Base-by-base conservation (phyloP, 116 monocot species). In the Zostera marina region DNA sequence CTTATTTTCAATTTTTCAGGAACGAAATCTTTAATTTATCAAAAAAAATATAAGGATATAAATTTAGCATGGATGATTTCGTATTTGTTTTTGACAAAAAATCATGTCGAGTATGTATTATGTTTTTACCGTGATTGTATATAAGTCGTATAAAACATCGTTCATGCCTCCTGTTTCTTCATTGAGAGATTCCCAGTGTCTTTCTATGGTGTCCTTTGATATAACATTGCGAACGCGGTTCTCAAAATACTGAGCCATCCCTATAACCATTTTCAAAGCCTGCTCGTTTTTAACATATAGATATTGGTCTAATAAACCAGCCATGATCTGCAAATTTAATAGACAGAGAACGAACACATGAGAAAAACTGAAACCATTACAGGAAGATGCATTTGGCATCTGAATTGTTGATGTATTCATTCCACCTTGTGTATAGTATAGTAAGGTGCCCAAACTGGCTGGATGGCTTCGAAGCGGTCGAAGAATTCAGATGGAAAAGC, bases 81-180 rank as follows among this genome's bases (percentile, higher is more conserved):
- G n/a, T n/a, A n/a, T n/a, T n/a, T n/a, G n/a, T n/a, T n/a, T n/a
- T n/a, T 58, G 39, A 58, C 14, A 39, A 15, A 58, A 58, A 32
- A 58, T 15, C 10, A 22, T 7, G 0, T 25, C 12, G n/a, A 39
- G 47, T 8, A 47, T n/a, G n/a, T n/a, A n/a, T n/a, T 32, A 49
- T 49, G 19, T 17, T 15, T 20, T 76, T 71, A 90, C 98, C 38
- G 98, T 98, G 56, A 98, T 74, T 24, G 65, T 78, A 62, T 98
- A 98, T 10, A 98, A 70, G 25, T 68, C 75, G 58, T 98, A 98
- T 45, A 98, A 81, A 22, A 86, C 86, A 74, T 98, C 98, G 69
- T 98, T 98, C 98, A 98, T 98, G 62, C 98, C 98, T n/a, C 98
- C 98, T 38, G 85, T 86, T 81, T 98, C 98, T 62, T 90, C 90